Evolutionary conservation across 2,329 filamentous ascomycete genomes (phyloP), one percentile per base, ranked within the genome.

Genomic region (Cercospora sesami): DNA sequence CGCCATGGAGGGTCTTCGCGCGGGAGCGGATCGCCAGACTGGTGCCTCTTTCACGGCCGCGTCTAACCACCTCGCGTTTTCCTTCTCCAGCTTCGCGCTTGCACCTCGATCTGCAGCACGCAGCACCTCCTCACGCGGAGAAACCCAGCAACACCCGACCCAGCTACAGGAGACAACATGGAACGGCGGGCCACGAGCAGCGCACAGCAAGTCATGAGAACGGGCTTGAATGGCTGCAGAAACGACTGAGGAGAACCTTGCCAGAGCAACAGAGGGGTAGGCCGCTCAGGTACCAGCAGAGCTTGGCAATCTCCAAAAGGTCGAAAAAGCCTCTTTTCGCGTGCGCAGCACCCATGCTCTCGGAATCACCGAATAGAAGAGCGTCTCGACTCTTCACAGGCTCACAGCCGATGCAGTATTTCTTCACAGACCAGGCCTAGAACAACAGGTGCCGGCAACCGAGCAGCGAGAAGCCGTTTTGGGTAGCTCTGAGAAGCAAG

Each of bases 181-280:
- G 18, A 53, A 21, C 26, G 48, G 26, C 26, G 48, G 42, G 60
- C 42, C 45, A 48, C 33, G 18, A 63, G 23, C 23, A 28, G 60
- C 60, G 26, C 45, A 21, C n/a, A 45, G 26, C 45, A 42, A 21
- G 60, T 48, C 42, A 48, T 33, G 28, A 14, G 42, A 30, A 36
- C 23, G 9, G 31, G 58, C 31, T 10, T 60, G 28, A 33, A 21
- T 42, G 31, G 58, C 58, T 60, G 31, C 58, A 60, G 58, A 21
- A 33, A 30, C 58, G 58, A 33, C 58, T 60, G 60, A 63, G 60
- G 60, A 63, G 60, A 63, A 63, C 60, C 60, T 63, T 63, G 60
- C 60, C 60, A 45, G 59, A 61, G 59, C 59, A 61, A 63, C 42
- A 55, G 60, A 65, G 53, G 63, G 53, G 63, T 53, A 45, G 48